Conservation (phyloP, 2,329 filamentous ascomycete genomes). For the Fusarium napiforme region DNA sequence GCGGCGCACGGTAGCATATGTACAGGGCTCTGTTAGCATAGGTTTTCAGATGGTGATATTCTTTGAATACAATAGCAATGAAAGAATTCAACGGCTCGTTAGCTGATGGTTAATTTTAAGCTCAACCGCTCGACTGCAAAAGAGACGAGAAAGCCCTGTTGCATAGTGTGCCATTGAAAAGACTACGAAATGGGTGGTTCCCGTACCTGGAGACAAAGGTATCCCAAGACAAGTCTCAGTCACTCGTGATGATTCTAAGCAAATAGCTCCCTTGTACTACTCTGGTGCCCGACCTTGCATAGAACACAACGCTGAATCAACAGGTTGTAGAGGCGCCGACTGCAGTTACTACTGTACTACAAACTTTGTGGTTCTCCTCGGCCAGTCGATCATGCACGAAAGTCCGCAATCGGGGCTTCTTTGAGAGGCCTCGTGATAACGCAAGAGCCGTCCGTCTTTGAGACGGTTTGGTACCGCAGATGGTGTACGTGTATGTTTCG, state of each 20-base stretch:
- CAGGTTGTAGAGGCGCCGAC: not conserved
- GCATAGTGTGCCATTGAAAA: not conserved
- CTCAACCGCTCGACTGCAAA: not conserved
- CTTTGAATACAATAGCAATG: not conserved
- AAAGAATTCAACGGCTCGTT: not conserved
- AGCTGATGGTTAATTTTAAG: not conserved
- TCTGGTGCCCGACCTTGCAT: not conserved
- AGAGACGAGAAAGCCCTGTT: too few species aligned
- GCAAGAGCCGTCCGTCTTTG: not conserved
- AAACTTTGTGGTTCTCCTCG: conserved; percentile 1
- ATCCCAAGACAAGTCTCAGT: not conserved
- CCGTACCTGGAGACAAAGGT: not conserved
- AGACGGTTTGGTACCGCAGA: conserved; percentile 16
- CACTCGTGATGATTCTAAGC: not conserved
- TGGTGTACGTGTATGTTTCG: not conserved
- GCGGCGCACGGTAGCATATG: not conserved
- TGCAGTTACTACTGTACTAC: conserved; percentile 16
- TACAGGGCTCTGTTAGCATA: not conserved
- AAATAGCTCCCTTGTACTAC: not conserved
- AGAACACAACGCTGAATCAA: not conserved
- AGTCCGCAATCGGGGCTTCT: conserved; percentile 1
- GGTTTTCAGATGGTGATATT: not conserved
- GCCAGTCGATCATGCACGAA: conserved; percentile 2
- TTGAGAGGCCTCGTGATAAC: conserved; percentile 7
- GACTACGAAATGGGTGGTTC: not conserved